Base-by-base conservation (phyloP, 2,329 filamentous ascomycete species). In the Nigrospora osmanthi region DNA sequence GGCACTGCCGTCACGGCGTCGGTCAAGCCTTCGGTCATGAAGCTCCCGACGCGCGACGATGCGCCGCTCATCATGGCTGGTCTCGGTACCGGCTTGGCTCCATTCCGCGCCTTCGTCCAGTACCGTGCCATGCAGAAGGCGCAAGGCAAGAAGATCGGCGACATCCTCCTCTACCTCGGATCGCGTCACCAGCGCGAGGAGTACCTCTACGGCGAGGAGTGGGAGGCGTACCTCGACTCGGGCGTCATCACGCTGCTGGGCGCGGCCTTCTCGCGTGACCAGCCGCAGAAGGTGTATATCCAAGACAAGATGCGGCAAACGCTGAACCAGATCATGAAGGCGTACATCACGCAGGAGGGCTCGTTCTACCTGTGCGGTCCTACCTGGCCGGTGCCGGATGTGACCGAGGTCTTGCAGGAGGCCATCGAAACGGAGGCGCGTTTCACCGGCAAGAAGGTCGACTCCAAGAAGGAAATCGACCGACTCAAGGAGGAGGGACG, bases 41-140 rank as follows among this genome's bases (percentile, higher is more conserved):
- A 97, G 72, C 79, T 98, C n/a, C 93, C 93, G 6, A 70, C 78
- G 49, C 85, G 83, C 63, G 84, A 90, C 55, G 93, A 88, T 34
- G 88, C 91, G 40, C 93, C 93, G 35, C 83, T 98, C 62, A 96
- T 98, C 75, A 96, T 98, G 91, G 93, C 93, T 11, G 93, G 93
- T 65, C 85, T 97, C n/a, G 93, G 93, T 52, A 98, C 93, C 0
- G 93, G 93, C 61, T 83, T 98, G 17, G 93, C 93, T 1, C 93
- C 93, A n/a, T 98, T 98, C 88, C 89, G 93, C 53, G 93, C 93
- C 48, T 98, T 98, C 61, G 86, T 97, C 39, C 93, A 98, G 71
- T 93, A 98, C 72, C 91, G 93, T 47, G 93, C 93, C 41, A 89
- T 94, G 81, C 91, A 98, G 65, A 95, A 95, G 73, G 84, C 89